Base-by-base conservation (phyloP, 2,329 filamentous ascomycete genomes). In the Cordyceps cicadae region DNA sequence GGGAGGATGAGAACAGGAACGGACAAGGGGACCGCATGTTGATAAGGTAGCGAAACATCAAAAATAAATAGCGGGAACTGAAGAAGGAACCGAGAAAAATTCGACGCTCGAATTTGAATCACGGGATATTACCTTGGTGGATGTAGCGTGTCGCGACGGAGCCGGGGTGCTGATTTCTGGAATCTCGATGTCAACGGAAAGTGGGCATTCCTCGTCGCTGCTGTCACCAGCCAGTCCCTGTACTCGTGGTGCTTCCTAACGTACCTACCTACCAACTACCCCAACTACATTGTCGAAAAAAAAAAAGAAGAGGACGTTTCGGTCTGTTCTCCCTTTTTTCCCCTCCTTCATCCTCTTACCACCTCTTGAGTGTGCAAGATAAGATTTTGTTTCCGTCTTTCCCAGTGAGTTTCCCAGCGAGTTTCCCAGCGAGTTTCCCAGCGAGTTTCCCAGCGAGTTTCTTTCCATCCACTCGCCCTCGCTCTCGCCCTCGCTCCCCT, bases 171-270 rank as follows among this genome's bases (percentile, higher is more conserved):
- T 43, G 15, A 3, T 17, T 24, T 37, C 34, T 19, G 39, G 29
- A 45, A 54, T 54, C 52, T 54, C 52, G 52, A 54, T 54, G 37
- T 54, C 17, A 24, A 45, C 39, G 37, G 52, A 45, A 45, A 45
- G 52, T 54, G 52, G 52, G 24, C 52, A 54, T 54, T 54, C 14
- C 37, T 53, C n/a, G n/a, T 21, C 43, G 43, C 43, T 8, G 19
- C 43, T n/a, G 43, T 46, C 21, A 21, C n/a, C 5, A 46, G n/a
- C n/a, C 5, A 46, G n/a, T 46, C 34, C 34, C 34, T 37, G 34
- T 37, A 11, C 12, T 9, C 34, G 34, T 14, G 9, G 34, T 37
- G 9, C 12, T 37, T 37, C 34, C 34, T 37, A 37, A n/a, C n/a
- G n/a, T n/a, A n/a, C n/a, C n/a, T n/a, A n/a, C n/a, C n/a, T n/a